Conservation (phyloP, 805 yeast species). For the Monosporozyma unispora region DNA sequence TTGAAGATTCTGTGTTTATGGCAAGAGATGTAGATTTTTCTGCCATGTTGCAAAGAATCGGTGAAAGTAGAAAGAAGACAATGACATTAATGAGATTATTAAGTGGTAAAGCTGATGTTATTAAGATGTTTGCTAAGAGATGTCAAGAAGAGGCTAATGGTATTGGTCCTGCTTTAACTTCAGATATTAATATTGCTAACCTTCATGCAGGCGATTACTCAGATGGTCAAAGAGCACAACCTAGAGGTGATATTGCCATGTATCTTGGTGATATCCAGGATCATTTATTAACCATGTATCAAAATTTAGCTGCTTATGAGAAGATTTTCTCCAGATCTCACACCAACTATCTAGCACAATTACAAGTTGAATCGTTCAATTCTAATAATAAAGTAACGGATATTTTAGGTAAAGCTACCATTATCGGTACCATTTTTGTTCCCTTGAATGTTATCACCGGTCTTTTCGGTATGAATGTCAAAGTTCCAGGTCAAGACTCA, state of each 20-base stretch:
- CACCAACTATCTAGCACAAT: constrained; percentile 83
- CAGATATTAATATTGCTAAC: constrained; percentile 33
- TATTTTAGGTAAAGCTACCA: constrained; percentile 79
- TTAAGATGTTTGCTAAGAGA: constrained; percentile 90
- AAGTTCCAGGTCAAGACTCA: constrained; percentile 59
- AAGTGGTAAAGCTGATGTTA: constrained; percentile 92
- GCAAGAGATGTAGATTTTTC: constrained; percentile 68
- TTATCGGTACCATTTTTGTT: constrained; percentile 81
- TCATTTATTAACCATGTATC: constrained; percentile 93
- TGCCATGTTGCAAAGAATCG: constrained; percentile 70
- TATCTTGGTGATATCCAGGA: constrained; percentile 94
- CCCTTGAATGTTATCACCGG: constrained; percentile 90
- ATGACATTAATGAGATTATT: constrained; percentile 87
- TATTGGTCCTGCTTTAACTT: constrained; percentile 35
- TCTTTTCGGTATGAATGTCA: constrained; percentile 91
- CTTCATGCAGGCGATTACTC: constrained; percentile 15
- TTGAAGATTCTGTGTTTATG: constrained; percentile 73
- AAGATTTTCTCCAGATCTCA: constrained; percentile 89
- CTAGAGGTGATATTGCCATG: constrained; percentile 84
- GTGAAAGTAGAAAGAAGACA: constrained; percentile 81
- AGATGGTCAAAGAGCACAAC: constrained; percentile 26
- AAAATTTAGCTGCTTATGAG: constrained; percentile 80
- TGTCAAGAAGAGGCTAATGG: constrained; percentile 62
- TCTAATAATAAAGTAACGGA: constrained; percentile 79
- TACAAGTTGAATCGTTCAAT: constrained; percentile 86